Conservation (phyloP, 129 eudicot genomes). For the Erigeron canadensis region DNA sequence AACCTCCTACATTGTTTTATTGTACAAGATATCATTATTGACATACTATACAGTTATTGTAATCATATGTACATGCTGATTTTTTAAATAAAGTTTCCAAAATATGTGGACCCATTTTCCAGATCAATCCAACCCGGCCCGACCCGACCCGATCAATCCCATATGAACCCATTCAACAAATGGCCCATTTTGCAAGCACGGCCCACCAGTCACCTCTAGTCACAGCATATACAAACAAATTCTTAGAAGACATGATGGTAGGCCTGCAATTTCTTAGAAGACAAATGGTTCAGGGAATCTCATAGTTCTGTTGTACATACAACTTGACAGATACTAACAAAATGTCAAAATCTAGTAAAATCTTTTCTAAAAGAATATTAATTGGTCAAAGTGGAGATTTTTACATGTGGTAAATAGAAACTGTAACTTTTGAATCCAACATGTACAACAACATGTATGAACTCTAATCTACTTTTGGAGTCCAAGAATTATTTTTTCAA, state of each 20-base stretch:
- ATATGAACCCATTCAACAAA: too few species aligned
- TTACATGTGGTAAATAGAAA: constrained; percentile 4
- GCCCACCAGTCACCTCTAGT: too few species aligned
- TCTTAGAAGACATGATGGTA: background rate
- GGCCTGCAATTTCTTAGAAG: constrained; percentile 22
- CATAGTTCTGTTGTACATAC: background rate
- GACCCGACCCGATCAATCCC: too few species aligned
- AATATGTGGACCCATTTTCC: too few species aligned
- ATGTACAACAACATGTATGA: background rate
- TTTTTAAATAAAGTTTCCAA: too few species aligned
- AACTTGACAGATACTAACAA: constrained; percentile 12
- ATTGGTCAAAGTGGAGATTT: background rate
- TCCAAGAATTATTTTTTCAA: background rate
- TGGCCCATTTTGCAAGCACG: too few species aligned
- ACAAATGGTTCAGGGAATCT: constrained; percentile 10
- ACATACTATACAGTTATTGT: too few species aligned
- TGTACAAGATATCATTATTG: too few species aligned
- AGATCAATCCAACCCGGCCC: too few species aligned
- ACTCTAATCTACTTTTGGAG: background rate
- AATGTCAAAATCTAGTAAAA: background rate
- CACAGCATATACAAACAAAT: background rate
- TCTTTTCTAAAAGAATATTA: background rate
- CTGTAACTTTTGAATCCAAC: background rate
- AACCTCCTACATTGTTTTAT: too few species aligned
- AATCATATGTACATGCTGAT: too few species aligned